Evolutionary conservation across 2,329 filamentous ascomycete species (phyloP).

Genomic region (Pseudogymnoascus sp.): DNA sequence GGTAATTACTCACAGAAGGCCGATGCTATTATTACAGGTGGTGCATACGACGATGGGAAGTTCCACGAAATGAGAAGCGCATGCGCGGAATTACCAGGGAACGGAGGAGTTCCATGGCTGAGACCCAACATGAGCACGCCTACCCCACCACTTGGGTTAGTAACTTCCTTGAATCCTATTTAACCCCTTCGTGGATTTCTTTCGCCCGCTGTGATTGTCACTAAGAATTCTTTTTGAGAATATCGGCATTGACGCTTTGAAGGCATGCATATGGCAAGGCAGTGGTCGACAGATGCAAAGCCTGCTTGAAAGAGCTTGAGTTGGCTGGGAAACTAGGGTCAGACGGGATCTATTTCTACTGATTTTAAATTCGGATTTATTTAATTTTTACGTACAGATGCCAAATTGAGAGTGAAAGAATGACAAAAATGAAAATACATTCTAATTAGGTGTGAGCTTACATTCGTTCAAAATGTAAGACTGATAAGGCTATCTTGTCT

Average conservation of each 20-base stretch:
- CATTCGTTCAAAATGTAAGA: not conserved
- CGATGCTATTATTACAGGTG: slow-evolving; percentile 11
- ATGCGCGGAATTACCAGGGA: slow-evolving; percentile 10
- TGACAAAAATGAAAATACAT: not conserved
- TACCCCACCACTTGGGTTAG: slow-evolving; percentile 14
- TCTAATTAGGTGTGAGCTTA: not conserved
- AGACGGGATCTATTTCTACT: slow-evolving; percentile 16
- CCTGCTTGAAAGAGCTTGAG: slow-evolving; percentile 15
- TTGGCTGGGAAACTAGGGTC: slow-evolving; percentile 13
- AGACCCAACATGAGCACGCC: slow-evolving; percentile 16
- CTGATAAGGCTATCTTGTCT: not conserved
- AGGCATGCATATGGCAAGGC: slow-evolving; percentile 15
- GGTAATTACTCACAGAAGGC: slow-evolving; percentile 9
- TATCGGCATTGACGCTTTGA: not conserved
- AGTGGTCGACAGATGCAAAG: slow-evolving; percentile 15
- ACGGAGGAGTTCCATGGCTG: slow-evolving; percentile 16
- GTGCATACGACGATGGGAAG: slow-evolving; percentile 14
- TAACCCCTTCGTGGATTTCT: not conserved
- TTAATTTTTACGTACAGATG: not conserved
- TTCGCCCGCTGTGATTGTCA: not conserved
- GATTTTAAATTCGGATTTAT: not conserved
- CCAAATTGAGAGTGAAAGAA: not conserved
- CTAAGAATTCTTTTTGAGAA: not conserved
- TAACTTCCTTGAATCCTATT: not conserved
- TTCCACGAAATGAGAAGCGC: slow-evolving; percentile 14